Percentiles rank a stretch among this genome's conserved stretches.
phyloP scores from a whole-genome alignment of 768 basidiomycete genomes.

The Ephemerocybe angulata region DNA sequence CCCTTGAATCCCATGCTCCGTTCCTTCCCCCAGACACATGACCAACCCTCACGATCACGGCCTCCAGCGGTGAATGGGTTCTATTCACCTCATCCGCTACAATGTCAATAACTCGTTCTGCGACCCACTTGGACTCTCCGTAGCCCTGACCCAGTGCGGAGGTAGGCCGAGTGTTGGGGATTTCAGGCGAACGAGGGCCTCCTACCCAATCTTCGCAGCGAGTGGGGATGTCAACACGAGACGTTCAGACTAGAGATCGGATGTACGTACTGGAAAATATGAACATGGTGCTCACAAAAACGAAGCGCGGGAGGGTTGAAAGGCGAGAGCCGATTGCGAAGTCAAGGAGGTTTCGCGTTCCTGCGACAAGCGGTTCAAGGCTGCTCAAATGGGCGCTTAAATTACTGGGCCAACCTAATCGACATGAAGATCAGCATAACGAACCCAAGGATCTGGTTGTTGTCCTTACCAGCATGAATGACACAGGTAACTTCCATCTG shows the following conservation, averaged over 20 bases:
- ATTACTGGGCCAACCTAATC: neutral
- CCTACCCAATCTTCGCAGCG: neutral
- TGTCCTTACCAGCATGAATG: neutral
- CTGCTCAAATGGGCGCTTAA: conserved; percentile 28
- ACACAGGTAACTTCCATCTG: neutral
- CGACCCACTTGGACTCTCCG: conserved; percentile 35
- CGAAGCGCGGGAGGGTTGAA: conserved; percentile 20
- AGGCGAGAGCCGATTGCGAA: conserved; percentile 21
- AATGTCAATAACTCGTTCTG: conserved; percentile 24
- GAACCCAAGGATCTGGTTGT: neutral
- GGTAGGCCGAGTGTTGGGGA: conserved; percentile 13
- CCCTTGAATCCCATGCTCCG: conserved; percentile 36
- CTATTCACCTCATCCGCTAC: conserved; percentile 11
- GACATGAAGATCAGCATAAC: neutral
- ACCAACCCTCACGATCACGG: conserved; percentile 32
- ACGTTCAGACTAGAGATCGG: conserved; percentile 24
- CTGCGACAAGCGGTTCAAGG: conserved; percentile 47
- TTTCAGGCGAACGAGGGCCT: neutral
- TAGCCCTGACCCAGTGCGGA: conserved; percentile 33
- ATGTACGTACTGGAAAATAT: conserved; percentile 38
- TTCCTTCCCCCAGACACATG: conserved; percentile 36
- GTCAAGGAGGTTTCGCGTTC: conserved; percentile 45
- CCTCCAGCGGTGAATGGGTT: conserved; percentile 26
- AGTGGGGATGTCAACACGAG: neutral
- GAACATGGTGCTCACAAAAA: conserved; percentile 31